Conservation (phyloP, 441 rosid species). For the Jatropha podagrica region DNA sequence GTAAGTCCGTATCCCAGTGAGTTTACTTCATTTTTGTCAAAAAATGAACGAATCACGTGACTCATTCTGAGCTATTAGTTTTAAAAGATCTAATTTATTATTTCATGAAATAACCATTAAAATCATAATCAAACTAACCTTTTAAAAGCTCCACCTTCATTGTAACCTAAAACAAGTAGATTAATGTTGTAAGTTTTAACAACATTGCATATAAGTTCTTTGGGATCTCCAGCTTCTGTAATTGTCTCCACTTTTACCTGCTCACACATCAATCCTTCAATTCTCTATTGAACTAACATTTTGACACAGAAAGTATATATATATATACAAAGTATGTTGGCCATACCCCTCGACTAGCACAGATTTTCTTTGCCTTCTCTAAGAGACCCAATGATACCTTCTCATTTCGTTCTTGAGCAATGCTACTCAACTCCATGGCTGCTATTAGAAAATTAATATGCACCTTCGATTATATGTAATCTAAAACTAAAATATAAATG, state of each 20-base stretch:
- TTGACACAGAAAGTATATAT: background rate
- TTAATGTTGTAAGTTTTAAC: constrained; percentile 30
- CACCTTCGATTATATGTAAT: background rate
- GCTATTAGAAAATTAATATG: constrained; percentile 1
- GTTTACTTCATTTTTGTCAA: too few relatives aligned
- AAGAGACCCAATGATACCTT: constrained; percentile 39
- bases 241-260: constrained; percentile 35
- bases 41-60: too few relatives aligned
- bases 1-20: too few relatives aligned
- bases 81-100: too few relatives aligned
- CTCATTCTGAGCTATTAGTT: too few relatives aligned
- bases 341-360: constrained; percentile 46
- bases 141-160: constrained; percentile 25
- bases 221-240: constrained; percentile 40
- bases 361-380: constrained; percentile 50
- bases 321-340: background rate
- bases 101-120: too few relatives aligned
- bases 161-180: constrained; percentile 30
- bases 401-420: constrained; percentile 28
- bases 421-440: constrained; percentile 27
- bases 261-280: background rate
- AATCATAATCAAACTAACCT: constrained; percentile 25
- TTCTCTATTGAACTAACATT: background rate
- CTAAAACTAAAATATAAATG: too few relatives aligned
- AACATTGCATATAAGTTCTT: constrained; percentile 29